phyloP scores from a whole-genome alignment of 257 asterid species.

The Nicotiana benthamiana region DNA sequence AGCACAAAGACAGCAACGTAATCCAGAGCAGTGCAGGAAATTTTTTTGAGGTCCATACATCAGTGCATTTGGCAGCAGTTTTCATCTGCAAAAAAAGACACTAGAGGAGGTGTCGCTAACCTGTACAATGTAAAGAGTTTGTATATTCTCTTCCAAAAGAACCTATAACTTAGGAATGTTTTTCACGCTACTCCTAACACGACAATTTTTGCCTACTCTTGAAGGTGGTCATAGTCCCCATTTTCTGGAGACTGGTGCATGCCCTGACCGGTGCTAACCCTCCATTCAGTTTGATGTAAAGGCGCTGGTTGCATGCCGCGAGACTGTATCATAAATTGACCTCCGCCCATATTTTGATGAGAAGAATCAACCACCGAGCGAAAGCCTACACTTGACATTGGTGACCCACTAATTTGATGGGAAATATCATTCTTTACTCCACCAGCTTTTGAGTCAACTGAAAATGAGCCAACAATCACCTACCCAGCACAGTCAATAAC shows the following conservation, averaged over 20 bases:
- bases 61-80: neutral
- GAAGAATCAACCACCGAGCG: constrained; percentile 32
- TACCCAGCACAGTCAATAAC: constrained; percentile 10
- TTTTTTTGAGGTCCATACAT: constrained; percentile 8
- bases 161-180: constrained; percentile 13
- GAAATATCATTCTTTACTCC: constrained; percentile 27
- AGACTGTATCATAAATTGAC: constrained; percentile 30
- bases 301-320: constrained; percentile 32
- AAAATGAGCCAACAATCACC: constrained; percentile 49
- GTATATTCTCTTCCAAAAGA: constrained; percentile 7
- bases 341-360: constrained; percentile 36
- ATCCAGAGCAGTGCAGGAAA: constrained; percentile 6
- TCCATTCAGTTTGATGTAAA: constrained; percentile 36
- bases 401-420: constrained; percentile 33
- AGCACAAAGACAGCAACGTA: neutral
- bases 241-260: constrained; percentile 43
- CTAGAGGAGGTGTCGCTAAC: constrained; percentile 12
- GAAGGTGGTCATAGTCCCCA: constrained; percentile 34
- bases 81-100: constrained; percentile 13
- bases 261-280: constrained; percentile 23
- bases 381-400: constrained; percentile 31
- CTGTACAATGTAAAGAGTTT: constrained; percentile 28
- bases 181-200: neutral
- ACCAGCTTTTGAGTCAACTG: constrained; percentile 26
- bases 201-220: constrained; percentile 14